Evolutionary conservation across 148 eudicot species (phyloP).

Genomic region (Dianthus caryophyllus): DNA sequence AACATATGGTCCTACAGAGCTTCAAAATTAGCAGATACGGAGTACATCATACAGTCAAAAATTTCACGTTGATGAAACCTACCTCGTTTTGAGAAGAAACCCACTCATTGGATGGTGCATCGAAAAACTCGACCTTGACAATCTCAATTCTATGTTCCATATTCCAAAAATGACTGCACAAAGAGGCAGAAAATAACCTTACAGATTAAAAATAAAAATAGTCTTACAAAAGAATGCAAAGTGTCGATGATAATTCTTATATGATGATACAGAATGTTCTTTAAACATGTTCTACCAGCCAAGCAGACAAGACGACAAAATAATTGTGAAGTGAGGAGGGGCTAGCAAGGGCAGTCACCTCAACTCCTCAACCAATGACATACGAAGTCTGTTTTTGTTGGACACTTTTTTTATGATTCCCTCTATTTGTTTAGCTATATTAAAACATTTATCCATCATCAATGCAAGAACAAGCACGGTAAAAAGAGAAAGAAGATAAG

Average conservation of each 20-base stretch:
- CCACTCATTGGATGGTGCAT: slow-evolving; percentile 42
- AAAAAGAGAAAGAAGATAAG: not conserved
- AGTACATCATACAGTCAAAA: not conserved
- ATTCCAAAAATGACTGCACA: slow-evolving; percentile 74
- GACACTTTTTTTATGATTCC: too few species aligned
- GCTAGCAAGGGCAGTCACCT: too few species aligned
- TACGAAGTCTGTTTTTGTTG: too few species aligned
- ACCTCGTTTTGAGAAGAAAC: slow-evolving; percentile 58
- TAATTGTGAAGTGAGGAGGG: too few species aligned
- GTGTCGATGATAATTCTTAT: too few species aligned
- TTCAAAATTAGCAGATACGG: not conserved
- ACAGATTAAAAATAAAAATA: slow-evolving; percentile 1
- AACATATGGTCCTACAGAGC: too few species aligned
- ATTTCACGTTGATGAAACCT: slow-evolving; percentile 9
- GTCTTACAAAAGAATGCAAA: too few species aligned
- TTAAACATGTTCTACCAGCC: too few species aligned
- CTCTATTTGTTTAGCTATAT: not conserved
- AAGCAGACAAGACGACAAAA: too few species aligned
- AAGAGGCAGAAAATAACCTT: slow-evolving; percentile 2
- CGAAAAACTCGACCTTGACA: slow-evolving; percentile 67
- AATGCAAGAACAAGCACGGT: too few species aligned
- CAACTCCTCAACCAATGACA: too few species aligned
- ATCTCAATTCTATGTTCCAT: slow-evolving; percentile 57
- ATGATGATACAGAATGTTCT: too few species aligned
- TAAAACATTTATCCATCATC: not conserved